A percentile compares a stretch with the other conserved stretches of the same genome.
Evolutionary conservation across 176 grass and related monocot genomes (phyloP).

Genomic region (Cenchrus purpureus): DNA sequence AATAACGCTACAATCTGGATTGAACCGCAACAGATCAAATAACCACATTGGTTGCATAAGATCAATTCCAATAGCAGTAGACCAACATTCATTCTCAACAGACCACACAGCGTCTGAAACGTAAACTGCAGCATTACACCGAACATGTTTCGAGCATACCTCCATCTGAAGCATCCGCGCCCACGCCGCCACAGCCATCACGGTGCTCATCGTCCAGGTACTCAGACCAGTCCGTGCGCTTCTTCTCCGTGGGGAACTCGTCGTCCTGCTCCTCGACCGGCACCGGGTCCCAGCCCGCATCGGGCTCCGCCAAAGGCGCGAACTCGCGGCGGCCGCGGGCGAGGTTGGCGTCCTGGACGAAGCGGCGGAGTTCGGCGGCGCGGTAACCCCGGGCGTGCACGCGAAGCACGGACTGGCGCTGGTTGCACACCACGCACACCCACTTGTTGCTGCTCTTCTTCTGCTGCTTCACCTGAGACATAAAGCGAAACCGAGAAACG

Average conservation of each 20-base stretch:
- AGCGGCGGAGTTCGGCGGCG: conserved; percentile 71
- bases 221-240: conserved; percentile 74
- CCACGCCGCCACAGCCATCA: conserved; percentile 3
- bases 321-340: conserved; percentile 43
- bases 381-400: conserved; percentile 63
- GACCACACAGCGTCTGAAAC: not conserved
- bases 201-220: conserved; percentile 61
- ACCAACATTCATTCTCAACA: not conserved
- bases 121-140: conserved; percentile 10
- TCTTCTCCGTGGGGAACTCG: conserved; percentile 41
- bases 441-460: conserved; percentile 84
- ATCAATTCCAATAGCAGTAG: not conserved
- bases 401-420: conserved; percentile 69
- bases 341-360: conserved; percentile 87
- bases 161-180: conserved; percentile 4
- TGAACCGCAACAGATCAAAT: not conserved
- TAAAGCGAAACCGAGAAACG: not conserved
- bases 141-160: conserved; percentile 43
- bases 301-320: conserved; percentile 29
- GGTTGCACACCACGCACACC: conserved; percentile 88
- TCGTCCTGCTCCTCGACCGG: not conserved
- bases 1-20: not conserved
- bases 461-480: conserved; percentile 84
- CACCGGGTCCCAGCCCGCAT: not conserved
- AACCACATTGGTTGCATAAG: not conserved